These are phyloP conservation scores for Sporothrix brunneoviolacea DNA, from an alignment of 2,329 filamentous ascomycete genomes.

Conservation along the genomic window DNA sequence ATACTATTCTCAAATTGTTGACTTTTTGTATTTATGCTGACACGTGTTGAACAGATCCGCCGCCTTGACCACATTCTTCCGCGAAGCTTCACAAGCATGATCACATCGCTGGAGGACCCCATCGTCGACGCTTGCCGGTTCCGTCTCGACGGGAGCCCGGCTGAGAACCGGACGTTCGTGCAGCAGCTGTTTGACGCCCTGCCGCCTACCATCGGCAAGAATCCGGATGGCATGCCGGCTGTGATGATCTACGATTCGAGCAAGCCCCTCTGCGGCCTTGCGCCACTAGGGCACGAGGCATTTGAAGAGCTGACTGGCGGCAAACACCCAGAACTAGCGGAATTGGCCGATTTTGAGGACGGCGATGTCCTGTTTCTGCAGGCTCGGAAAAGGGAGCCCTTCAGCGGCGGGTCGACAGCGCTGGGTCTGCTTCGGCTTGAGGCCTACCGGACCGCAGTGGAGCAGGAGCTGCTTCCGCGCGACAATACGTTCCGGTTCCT, in stretches of 20 bases:
- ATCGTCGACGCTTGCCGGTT: slow-evolving; percentile 71
- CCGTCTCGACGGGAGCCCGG: slow-evolving; percentile 45
- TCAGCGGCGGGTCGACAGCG: slow-evolving; percentile 63
- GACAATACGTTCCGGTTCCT: slow-evolving; percentile 57
- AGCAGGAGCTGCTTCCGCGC: slow-evolving; percentile 47
- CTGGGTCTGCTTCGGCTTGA: slow-evolving; percentile 67
- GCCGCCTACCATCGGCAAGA: slow-evolving; percentile 55
- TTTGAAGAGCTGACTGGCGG: slow-evolving; percentile 42
- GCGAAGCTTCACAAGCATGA: slow-evolving; percentile 63
- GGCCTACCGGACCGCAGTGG: slow-evolving; percentile 62
- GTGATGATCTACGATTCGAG: slow-evolving; percentile 68
- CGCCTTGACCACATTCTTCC: slow-evolving; percentile 58
- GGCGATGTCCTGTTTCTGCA: slow-evolving; percentile 80
- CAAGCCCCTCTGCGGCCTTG: slow-evolving; percentile 69
- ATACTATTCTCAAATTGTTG: too few species aligned
- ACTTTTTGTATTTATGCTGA: not conserved
- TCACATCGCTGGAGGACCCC: slow-evolving; percentile 61
- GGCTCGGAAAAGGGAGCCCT: slow-evolving; percentile 60
- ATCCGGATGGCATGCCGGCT: slow-evolving; percentile 71
- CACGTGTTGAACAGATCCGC: slow-evolving; percentile 44
- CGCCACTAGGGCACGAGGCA: slow-evolving; percentile 68
- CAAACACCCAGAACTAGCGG: slow-evolving; percentile 24
- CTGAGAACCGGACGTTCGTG: slow-evolving; percentile 51
- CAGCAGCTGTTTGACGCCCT: slow-evolving; percentile 60
- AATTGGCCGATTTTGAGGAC: slow-evolving; percentile 42